Conservation (phyloP, 2,329 filamentous ascomycete genomes). For the Nemania sp. region DNA sequence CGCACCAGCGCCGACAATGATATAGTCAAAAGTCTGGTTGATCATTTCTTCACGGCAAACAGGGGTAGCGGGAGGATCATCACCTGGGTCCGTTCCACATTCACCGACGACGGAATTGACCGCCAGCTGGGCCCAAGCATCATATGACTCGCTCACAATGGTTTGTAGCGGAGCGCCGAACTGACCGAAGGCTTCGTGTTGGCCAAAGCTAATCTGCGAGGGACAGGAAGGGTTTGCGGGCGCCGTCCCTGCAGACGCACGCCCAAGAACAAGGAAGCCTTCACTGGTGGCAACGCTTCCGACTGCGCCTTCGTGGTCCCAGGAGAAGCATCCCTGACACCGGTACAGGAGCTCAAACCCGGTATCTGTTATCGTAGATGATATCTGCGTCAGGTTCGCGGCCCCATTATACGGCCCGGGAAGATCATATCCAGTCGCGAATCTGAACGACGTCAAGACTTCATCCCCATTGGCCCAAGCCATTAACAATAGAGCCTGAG, state of each 20-base stretch:
- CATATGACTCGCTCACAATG: slow-evolving; percentile 44
- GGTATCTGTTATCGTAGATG: slow-evolving; percentile 58
- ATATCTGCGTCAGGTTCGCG: slow-evolving; percentile 64
- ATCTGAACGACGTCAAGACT: slow-evolving; percentile 62
- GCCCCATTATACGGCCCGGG: slow-evolving; percentile 64
- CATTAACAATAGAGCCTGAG: slow-evolving; percentile 50
- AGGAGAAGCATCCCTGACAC: slow-evolving; percentile 61
- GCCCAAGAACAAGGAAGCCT: slow-evolving; percentile 55
- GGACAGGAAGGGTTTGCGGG: slow-evolving; percentile 48
- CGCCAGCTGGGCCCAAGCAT: slow-evolving; percentile 49
- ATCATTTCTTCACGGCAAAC: slow-evolving; percentile 38
- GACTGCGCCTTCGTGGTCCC: slow-evolving; percentile 54
- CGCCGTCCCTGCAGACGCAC: slow-evolving; percentile 52
- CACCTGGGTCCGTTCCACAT: slow-evolving; percentile 35
- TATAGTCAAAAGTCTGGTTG: slow-evolving; percentile 57
- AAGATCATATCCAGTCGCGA: slow-evolving; percentile 60
- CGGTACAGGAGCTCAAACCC: slow-evolving; percentile 66
- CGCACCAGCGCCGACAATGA: slow-evolving; percentile 63
- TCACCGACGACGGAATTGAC: slow-evolving; percentile 44
- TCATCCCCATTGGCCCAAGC: slow-evolving; percentile 59
- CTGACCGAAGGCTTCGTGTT: slow-evolving; percentile 60
- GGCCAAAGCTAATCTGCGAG: slow-evolving; percentile 49
- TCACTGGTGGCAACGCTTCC: slow-evolving; percentile 49
- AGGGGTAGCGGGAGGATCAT: slow-evolving; percentile 27
- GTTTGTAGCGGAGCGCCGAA: slow-evolving; percentile 48